phyloP scores from a whole-genome alignment of 495 filamentous ascomycete species.

The Rostrohypoxylon terebratum region DNA sequence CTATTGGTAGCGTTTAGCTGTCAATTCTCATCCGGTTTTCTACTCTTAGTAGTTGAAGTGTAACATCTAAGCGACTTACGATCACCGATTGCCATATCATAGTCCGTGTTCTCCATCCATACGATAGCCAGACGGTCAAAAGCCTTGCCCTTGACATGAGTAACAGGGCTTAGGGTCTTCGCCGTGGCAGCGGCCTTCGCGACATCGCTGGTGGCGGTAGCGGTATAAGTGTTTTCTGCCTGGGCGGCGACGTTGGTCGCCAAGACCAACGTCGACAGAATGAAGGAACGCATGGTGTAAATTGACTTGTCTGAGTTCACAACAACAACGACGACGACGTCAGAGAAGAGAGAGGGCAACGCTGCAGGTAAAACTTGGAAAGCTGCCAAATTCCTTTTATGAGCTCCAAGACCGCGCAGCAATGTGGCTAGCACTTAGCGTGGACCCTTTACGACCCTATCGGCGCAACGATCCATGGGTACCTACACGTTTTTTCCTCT shows the following conservation, averaged over 20 bases:
- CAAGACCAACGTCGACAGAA: slow-evolving; percentile 32
- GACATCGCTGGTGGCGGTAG: slow-evolving; percentile 48
- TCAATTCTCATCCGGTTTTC: neutral
- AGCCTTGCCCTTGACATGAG: slow-evolving; percentile 69
- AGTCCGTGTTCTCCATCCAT: slow-evolving; percentile 81
- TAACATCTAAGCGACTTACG: slow-evolving; percentile 32
- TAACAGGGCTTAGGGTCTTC: slow-evolving; percentile 63
- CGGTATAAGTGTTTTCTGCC: slow-evolving; percentile 46
- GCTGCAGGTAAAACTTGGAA: neutral
- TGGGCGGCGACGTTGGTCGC: slow-evolving; percentile 38
- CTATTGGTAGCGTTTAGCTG: slow-evolving; percentile 25
- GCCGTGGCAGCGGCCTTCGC: slow-evolving; percentile 52
- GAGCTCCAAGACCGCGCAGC: neutral
- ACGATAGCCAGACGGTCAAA: slow-evolving; percentile 76
- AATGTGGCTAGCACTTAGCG: neutral
- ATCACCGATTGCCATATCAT: slow-evolving; percentile 53
- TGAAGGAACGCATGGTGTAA: slow-evolving; percentile 37
- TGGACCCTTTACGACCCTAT: neutral
- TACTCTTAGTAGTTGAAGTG: neutral
- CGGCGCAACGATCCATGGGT: neutral
- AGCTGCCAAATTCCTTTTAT: slow-evolving; percentile 6
- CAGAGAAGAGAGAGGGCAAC: neutral
- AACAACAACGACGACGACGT: neutral
- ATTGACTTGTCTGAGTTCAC: slow-evolving; percentile 2
- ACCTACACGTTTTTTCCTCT: neutral